Percentiles rank a stretch among this genome's conserved stretches.
phyloP scores from a whole-genome alignment of 2,329 filamentous ascomycete genomes.

The Pyrenochaeta sp. region DNA sequence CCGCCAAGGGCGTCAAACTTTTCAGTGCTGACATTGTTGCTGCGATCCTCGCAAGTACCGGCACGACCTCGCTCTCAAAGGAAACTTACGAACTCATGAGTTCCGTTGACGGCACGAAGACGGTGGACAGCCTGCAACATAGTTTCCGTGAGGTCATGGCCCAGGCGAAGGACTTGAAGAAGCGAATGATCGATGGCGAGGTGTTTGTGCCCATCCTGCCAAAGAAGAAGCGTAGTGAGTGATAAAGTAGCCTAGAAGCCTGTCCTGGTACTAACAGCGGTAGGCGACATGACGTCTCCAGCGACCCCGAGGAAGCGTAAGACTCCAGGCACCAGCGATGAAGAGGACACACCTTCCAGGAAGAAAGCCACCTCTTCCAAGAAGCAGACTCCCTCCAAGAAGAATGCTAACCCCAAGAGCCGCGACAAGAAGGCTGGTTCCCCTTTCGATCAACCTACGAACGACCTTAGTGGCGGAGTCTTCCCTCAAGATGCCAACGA shows the following conservation, averaged over 20 bases:
- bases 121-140: slow-evolving; percentile 36
- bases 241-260: neutral
- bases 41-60: slow-evolving; percentile 34
- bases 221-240: slow-evolving; percentile 35
- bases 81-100: slow-evolving; percentile 40
- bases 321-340: slow-evolving; percentile 7
- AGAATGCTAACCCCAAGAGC: slow-evolving; percentile 27
- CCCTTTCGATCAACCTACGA: neutral
- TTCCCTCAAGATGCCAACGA: slow-evolving; percentile 18
- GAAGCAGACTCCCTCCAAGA: slow-evolving; percentile 19
- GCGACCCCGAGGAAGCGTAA: slow-evolving; percentile 32
- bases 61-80: slow-evolving; percentile 24
- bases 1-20: slow-evolving; percentile 20
- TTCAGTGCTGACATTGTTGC: slow-evolving; percentile 34
- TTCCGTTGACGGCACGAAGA: slow-evolving; percentile 35
- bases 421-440: slow-evolving; percentile 20
- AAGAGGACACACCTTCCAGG: slow-evolving; percentile 11
- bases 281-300: slow-evolving; percentile 18
- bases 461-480: slow-evolving; percentile 3
- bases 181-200: slow-evolving; percentile 34
- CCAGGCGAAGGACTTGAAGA: slow-evolving; percentile 40
- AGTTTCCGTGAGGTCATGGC: slow-evolving; percentile 32
- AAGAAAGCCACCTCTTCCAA: neutral
- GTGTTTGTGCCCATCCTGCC: slow-evolving; percentile 32
- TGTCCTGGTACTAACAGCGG: slow-evolving; percentile 4